Evolutionary conservation across 371 early-diverging fungal species (phyloP), one percentile per base, ranked within the genome.

Genomic region (Haplosporangium sp.): DNA sequence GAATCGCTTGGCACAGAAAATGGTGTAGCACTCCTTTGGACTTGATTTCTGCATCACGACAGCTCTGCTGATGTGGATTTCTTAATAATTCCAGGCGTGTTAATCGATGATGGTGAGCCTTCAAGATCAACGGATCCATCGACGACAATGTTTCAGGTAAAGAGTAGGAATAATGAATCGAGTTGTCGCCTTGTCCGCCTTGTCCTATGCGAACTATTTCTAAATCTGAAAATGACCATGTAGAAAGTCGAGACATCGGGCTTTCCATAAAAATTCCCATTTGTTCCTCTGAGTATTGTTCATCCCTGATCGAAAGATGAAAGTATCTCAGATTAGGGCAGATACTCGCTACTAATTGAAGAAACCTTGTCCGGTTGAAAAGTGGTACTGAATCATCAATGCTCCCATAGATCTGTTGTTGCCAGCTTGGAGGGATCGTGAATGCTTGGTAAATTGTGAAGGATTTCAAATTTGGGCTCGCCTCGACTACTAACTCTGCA

Each of bases 21-120:
- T 47, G 61, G 20, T 61, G 61, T 8, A 61, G 34, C 40, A 44
- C 61, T 15, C 61, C 61, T 61, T 19, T 44, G 42, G 44, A 61
- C 7, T 48, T 47, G 9, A 63, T 48, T 4, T 27, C 27, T 27
- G 27, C 27, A 27, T 27, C 27, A 27, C 27, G 27, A 27, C 27
- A 27, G 27, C 27, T 27, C 27, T 27, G 27, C 27, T 27, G 27
- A 27, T 27, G 27, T 27, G 63, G 63, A 4, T 35, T 63, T 37
- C 48, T 44, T 8, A 17, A 35, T 3, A 63, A 50, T 19, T 63
- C 52, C 8, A 63, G 48, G 19, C 27, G 34, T 7, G 50, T 63
- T 8, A 63, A n/a, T 38, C 63, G 52, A 13, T 63, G 52, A 37
- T 63, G 63, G 17, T 63, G 52, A 37, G 37, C 27, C 38, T 17